Percentiles rank a stretch among this genome's conserved stretches.
phyloP scores from a whole-genome alignment of 768 basidiomycete genomes.

The Mycena galopus region DNA sequence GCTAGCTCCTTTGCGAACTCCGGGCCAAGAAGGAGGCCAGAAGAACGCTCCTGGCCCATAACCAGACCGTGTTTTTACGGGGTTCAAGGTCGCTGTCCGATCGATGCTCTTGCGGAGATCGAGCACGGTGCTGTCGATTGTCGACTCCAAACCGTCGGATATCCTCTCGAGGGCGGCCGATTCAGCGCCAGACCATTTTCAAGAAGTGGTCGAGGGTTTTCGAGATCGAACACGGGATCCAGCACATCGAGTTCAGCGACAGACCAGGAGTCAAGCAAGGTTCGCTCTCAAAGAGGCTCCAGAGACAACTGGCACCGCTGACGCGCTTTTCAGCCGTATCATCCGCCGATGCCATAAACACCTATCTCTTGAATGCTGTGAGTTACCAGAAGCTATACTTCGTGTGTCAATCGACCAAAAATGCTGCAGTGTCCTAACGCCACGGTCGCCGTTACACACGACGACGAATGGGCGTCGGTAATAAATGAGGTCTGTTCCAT shows the following conservation, averaged over 20 bases:
- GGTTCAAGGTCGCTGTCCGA: slow-evolving; percentile 34
- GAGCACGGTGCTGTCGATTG: slow-evolving; percentile 2
- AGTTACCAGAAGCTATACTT: neutral
- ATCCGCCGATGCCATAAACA: slow-evolving; percentile 17
- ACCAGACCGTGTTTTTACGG: slow-evolving; percentile 31
- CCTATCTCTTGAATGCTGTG: slow-evolving; percentile 16
- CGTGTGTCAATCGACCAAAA: neutral
- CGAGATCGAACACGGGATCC: neutral
- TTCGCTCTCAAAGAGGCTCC: neutral
- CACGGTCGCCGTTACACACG: slow-evolving; percentile 7
- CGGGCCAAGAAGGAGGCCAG: neutral
- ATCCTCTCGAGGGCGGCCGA: neutral
- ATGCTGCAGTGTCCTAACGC: slow-evolving; percentile 8
- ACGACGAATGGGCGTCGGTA: slow-evolving; percentile 20
- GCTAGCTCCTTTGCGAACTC: slow-evolving; percentile 17
- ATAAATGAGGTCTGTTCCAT: neutral
- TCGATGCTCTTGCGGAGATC: neutral
- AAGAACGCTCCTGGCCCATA: slow-evolving; percentile 14
- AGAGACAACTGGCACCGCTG: neutral
- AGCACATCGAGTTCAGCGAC: neutral
- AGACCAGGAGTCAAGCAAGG: neutral
- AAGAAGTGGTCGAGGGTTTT: neutral
- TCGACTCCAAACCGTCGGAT: slow-evolving; percentile 1
- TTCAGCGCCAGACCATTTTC: neutral
- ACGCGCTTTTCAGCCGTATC: neutral